Percentiles rank a stretch among this genome's conserved stretches.
Conservation (phyloP, 129 eudicot species). For the Cynara cardunculus region DNA sequence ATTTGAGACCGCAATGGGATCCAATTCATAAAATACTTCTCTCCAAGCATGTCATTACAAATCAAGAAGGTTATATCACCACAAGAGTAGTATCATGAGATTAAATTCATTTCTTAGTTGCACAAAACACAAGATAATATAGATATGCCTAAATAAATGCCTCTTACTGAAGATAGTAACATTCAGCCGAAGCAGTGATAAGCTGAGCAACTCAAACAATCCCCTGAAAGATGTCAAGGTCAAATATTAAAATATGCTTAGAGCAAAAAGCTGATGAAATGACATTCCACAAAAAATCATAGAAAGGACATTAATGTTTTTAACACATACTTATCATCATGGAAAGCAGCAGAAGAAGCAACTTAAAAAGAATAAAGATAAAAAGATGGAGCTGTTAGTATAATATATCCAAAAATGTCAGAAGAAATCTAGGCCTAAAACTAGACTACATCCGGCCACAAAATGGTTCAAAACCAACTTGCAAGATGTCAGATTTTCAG, state of each 20-base stretch:
- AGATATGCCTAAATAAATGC: slow-evolving; percentile 43
- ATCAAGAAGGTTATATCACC: slow-evolving; percentile 5
- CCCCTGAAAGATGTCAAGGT: slow-evolving; percentile 40
- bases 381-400: background rate
- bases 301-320: background rate
- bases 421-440: background rate
- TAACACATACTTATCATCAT: slow-evolving; percentile 49
- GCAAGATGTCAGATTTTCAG: background rate
- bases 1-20: slow-evolving; percentile 49
- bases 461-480: background rate
- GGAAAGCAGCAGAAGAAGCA: slow-evolving; percentile 50
- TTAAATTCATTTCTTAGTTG: background rate
- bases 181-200: slow-evolving; percentile 66
- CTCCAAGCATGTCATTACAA: slow-evolving; percentile 31
- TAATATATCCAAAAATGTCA: background rate
- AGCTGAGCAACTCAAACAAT: slow-evolving; percentile 67
- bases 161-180: slow-evolving; percentile 48
- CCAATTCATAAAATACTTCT: slow-evolving; percentile 55
- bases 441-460: background rate
- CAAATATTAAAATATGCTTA: background rate
- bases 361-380: slow-evolving; percentile 22
- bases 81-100: background rate
- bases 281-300: background rate
- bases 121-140: background rate
- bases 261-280: background rate